Base-by-base conservation (phyloP, 805 yeast genomes). In the Dipodascus albidus region DNA sequence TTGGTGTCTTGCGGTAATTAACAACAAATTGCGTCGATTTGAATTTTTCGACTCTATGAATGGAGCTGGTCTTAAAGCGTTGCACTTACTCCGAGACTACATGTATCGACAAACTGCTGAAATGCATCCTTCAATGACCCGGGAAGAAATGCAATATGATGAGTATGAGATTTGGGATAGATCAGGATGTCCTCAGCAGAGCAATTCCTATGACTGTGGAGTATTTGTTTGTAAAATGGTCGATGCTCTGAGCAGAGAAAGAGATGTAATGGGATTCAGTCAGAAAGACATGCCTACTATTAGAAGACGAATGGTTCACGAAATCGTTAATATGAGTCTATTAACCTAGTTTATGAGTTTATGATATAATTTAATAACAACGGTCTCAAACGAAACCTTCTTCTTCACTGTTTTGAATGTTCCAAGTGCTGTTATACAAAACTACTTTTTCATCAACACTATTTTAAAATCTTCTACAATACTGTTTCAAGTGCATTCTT, bases 141-240 rank as follows among this genome's bases (percentile, higher is more conserved):
- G 67, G 54, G 70, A 66, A 8, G 58, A 60, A 3, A 61, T 60
- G 38, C 63, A 62, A 0, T 60, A 54, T 2, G 44, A 66, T 19
- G 47, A 48, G 14, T 60, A 59, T 42, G 50, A 55, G 23, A 31
- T 51, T 4, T 48, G 49, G 3, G 47, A 61, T 41, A 48, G 64
- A 2, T 57, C 66, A 1, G 64, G 68, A n/a, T 75, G 90, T 47
- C 98, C 99, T 0, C 87, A 83, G 59, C 99, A 93, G 65, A 72
- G 75, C 23, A 93, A 93, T 64, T 97, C 97, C 0, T 87, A 66
- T 59, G 99, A 93, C 67, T 93, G 99, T 71, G 99, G 99, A 4
- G 95, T 91, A 1, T 93, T 90, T 63, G 78, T 95, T 1, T 85
- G 97, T 66, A 79, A 89, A 53, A 83, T 82, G 49, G 87, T 86